Conservation (phyloP, 2,329 filamentous ascomycete species). For the Plectosphaerella sp. region DNA sequence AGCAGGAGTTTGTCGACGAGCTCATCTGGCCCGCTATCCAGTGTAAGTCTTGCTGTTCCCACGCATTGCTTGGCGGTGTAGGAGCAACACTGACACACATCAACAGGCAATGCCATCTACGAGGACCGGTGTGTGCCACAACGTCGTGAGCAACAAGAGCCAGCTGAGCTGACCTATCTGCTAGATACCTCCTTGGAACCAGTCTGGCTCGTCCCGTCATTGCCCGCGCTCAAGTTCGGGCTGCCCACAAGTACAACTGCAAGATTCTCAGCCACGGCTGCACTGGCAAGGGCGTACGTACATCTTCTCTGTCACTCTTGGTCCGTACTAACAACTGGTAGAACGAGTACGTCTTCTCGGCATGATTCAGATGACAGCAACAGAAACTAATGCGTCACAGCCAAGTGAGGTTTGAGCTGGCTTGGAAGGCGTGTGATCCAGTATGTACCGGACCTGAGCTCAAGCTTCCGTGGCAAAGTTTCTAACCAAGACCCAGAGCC, state of each 20-base stretch:
- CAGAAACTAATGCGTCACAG: too few species aligned
- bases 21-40: constrained; percentile 50
- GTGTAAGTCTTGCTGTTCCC: constrained; percentile 27
- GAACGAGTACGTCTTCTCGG: too few species aligned
- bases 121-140: constrained; percentile 41
- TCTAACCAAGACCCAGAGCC: background rate
- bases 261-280: constrained; percentile 44
- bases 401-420: too few species aligned
- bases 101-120: constrained; percentile 46
- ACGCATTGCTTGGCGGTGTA: background rate
- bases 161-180: too few species aligned
- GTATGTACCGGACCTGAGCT: background rate
- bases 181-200: constrained; percentile 37
- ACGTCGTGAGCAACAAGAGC: too few species aligned
- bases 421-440: too few species aligned
- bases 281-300: constrained; percentile 50
- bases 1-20: constrained; percentile 64
- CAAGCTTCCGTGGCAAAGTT: background rate
- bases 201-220: constrained; percentile 63
- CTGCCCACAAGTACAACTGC: constrained; percentile 20
- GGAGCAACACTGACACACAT: constrained; percentile 10
- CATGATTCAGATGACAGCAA: too few species aligned
- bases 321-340: too few species aligned
- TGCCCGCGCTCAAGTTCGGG: constrained; percentile 55
- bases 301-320: background rate